Evolutionary conservation across 139 green algal species (phyloP).

Genomic region (Closterium sp.): DNA sequence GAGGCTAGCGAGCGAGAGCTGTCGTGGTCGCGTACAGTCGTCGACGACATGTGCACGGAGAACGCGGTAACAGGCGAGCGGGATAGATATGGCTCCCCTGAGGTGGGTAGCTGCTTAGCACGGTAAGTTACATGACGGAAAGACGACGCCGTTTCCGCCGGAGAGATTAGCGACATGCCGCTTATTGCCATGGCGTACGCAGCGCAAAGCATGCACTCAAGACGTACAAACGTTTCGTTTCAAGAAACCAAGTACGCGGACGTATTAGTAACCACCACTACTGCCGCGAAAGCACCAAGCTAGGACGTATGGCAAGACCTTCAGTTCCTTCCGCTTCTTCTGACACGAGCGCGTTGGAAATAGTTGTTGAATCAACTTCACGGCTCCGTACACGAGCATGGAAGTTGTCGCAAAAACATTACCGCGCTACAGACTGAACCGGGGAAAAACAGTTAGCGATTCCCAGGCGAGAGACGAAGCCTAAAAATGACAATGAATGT

Average conservation of each 20-base stretch:
- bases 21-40: neutral
- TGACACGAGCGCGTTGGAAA: no score
- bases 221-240: neutral
- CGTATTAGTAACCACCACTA: neutral
- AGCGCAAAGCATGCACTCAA: no score
- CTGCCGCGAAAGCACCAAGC: neutral
- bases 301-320: neutral
- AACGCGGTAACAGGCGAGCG: neutral
- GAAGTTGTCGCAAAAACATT: neutral
- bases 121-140: neutral
- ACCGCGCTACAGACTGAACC: neutral
- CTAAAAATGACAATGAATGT: no score
- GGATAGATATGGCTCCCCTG: neutral
- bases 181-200: neutral
- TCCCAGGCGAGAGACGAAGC: no score
- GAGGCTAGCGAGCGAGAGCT: neutral
- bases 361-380: no score
- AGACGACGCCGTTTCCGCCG: neutral
- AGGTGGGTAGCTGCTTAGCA: neutral
- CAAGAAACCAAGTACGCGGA: neutral
- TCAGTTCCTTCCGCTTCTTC: no score
- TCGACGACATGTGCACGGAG: neutral
- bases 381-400: neutral
- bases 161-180: neutral
- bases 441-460: no score